Percentiles rank a stretch among this genome's conserved stretches.
Evolutionary conservation across 2,329 filamentous ascomycete species (phyloP).

Genomic region (Ophiocordyceps camponoti-leonardi): DNA sequence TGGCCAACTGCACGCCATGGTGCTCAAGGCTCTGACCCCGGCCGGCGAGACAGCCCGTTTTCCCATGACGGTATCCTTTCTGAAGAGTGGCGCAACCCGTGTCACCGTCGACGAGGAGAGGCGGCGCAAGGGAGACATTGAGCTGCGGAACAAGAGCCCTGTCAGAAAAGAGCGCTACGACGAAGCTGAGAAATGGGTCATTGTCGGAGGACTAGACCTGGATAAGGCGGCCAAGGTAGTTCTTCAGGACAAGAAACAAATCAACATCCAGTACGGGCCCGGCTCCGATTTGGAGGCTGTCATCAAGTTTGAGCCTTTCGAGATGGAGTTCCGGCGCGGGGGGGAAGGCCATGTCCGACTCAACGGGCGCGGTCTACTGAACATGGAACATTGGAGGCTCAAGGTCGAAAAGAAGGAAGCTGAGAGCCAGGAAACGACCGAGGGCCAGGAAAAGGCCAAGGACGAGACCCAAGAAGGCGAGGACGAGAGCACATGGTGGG

Average conservation of each 20-base stretch:
- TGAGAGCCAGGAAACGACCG: conserved; percentile 9
- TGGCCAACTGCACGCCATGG: conserved; percentile 60
- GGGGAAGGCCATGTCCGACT: conserved; percentile 69
- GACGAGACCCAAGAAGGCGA: conserved; percentile 32
- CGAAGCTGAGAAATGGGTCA: conserved; percentile 69
- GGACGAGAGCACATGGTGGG: conserved; percentile 93
- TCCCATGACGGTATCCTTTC: conserved; percentile 73
- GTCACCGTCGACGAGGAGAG: conserved; percentile 85
- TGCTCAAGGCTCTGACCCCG: conserved; percentile 62
- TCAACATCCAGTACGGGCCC: conserved; percentile 67
- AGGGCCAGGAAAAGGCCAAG: conserved; percentile 3
- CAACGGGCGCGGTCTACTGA: conserved; percentile 79
- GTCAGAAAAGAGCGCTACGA: conserved; percentile 88
- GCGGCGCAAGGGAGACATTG: conserved; percentile 74
- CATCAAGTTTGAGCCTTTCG: conserved; percentile 69
- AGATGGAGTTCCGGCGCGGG: conserved; percentile 72
- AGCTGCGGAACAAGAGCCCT: conserved; percentile 68
- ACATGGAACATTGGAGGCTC: conserved; percentile 87
- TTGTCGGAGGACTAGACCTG: conserved; percentile 63
- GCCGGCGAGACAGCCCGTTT: conserved; percentile 53
- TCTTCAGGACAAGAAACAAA: conserved; percentile 46
- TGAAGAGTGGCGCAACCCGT: conserved; percentile 75
- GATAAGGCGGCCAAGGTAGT: conserved; percentile 56
- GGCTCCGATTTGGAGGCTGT: conserved; percentile 62
- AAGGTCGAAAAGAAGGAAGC: conserved; percentile 52